Conservation (phyloP, 108 stramenopile genomes). For the Conticribra guillardii region DNA sequence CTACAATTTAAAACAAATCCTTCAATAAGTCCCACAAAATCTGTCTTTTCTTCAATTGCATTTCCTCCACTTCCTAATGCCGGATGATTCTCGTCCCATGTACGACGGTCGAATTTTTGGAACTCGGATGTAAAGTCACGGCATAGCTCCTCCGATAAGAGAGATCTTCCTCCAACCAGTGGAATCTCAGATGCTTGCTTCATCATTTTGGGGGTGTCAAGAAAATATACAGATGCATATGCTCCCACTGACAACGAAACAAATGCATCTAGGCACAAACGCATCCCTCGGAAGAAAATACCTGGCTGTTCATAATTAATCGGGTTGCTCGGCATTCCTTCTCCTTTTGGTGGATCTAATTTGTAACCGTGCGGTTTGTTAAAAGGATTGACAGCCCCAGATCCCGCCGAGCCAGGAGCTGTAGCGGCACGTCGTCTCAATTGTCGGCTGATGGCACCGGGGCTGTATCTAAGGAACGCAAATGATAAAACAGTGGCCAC, state of each 20-base stretch:
- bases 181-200: slow-evolving; percentile 32
- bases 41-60: neutral
- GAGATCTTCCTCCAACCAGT: slow-evolving; percentile 40
- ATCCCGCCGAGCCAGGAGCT: neutral
- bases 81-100: slow-evolving; percentile 43
- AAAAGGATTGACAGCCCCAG: slow-evolving; percentile 31
- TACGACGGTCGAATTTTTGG: slow-evolving; percentile 23
- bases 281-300: slow-evolving; percentile 25
- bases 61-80: slow-evolving; percentile 14
- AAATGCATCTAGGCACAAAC: slow-evolving; percentile 39
- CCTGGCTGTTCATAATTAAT: slow-evolving; percentile 16
- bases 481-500: slow-evolving; percentile 30
- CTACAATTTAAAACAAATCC: slow-evolving; percentile 47
- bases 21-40: slow-evolving; percentile 29
- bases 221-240: slow-evolving; percentile 37
- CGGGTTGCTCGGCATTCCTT: slow-evolving; percentile 1
- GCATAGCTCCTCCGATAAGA: slow-evolving; percentile 46
- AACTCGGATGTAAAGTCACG: slow-evolving; percentile 37
- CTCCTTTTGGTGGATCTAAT: slow-evolving; percentile 17
- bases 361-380: slow-evolving; percentile 30
- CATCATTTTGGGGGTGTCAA: slow-evolving; percentile 41
- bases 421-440: slow-evolving; percentile 31
- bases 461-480: slow-evolving; percentile 34
- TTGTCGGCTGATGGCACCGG: slow-evolving; percentile 26
- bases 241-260: slow-evolving; percentile 44